Percentiles rank a stretch among this genome's conserved stretches.
Evolutionary conservation across 176 grass and related monocot genomes (phyloP).

Genomic region (Cymbopogon citratus): DNA sequence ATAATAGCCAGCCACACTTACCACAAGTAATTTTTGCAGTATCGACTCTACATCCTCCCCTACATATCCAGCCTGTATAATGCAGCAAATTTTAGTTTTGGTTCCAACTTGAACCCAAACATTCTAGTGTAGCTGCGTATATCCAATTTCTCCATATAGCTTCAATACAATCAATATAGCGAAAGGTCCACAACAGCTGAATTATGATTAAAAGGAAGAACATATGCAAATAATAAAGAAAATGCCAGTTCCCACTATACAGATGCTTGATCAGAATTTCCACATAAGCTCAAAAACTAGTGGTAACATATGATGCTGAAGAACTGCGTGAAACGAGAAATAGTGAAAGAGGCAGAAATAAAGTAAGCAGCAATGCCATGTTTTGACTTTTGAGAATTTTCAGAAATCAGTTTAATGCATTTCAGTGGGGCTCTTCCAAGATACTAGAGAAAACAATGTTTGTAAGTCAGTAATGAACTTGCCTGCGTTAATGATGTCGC

Average conservation of each 20-base stretch:
- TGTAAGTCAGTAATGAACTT: slow-evolving; percentile 41
- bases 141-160: slow-evolving; percentile 8
- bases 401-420: slow-evolving; percentile 2
- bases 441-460: background rate
- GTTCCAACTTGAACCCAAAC: background rate
- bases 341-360: background rate
- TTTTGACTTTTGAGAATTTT: slow-evolving; percentile 3
- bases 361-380: slow-evolving; percentile 1
- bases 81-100: slow-evolving; percentile 12
- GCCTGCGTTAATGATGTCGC: slow-evolving; percentile 93
- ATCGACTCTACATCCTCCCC: slow-evolving; percentile 99
- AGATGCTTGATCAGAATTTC: slow-evolving; percentile 1
- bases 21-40: slow-evolving; percentile 85
- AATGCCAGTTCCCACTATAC: background rate
- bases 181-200: background rate
- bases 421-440: background rate
- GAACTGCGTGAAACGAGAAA: background rate
- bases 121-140: slow-evolving; percentile 11
- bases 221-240: background rate
- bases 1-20: slow-evolving; percentile 40
- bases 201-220: background rate
- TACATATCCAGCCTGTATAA: slow-evolving; percentile 95
- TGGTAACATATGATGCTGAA: slow-evolving; percentile 1
- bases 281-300: background rate
- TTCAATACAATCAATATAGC: background rate